Evolutionary conservation across 108 stramenopile genomes (phyloP), one percentile per base, ranked within the genome.

Genomic region (Pseudonitzschia delicatissima): DNA sequence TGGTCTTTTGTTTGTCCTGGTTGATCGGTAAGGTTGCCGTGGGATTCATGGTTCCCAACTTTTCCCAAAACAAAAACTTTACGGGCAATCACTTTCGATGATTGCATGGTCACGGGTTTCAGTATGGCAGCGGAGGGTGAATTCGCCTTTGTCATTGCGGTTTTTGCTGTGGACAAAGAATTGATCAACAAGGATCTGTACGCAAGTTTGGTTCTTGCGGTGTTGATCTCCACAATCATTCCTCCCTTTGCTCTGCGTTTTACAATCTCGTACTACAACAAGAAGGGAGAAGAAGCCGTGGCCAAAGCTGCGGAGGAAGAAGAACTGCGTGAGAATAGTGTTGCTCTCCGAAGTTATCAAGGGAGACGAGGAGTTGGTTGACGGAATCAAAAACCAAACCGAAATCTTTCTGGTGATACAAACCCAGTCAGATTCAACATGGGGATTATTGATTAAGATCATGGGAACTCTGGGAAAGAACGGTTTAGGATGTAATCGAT

Each of bases 131-230:
- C 87, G 3, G 87, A 88, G 45, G 87, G 84, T 66, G 90, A 91
- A 72, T 86, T 91, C 57, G 83, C 85, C 45, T 91, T 91, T 74
- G 81, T 91, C 27, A 88, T 91, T 69, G 86, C 90, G 1, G 90
- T 86, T 4, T 86, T 85, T 63, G 79, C 83, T 2, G 73, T 71
- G 9, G 76, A 74, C 65, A 39, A 69, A 32, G 83, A 74, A 9
- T 60, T 91, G 31, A 82, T 91, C 62, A 36, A 34, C 23, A 39
- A 60, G 29, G 78, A 84, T 62, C 73, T 87, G 2, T 88, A 87
- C 64, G 85, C 86, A 25, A 84, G 83, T 42, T 77, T 91, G 15
- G 79, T 87, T 26, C 62, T 91, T 3, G 87, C 87, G 4, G 81
- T 90, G 35, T 73, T 93, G 28, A 45, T 93, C 17, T 87, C 86